phyloP scores from a whole-genome alignment of 345 rosid genomes.

The Euphorbia peplus region DNA sequence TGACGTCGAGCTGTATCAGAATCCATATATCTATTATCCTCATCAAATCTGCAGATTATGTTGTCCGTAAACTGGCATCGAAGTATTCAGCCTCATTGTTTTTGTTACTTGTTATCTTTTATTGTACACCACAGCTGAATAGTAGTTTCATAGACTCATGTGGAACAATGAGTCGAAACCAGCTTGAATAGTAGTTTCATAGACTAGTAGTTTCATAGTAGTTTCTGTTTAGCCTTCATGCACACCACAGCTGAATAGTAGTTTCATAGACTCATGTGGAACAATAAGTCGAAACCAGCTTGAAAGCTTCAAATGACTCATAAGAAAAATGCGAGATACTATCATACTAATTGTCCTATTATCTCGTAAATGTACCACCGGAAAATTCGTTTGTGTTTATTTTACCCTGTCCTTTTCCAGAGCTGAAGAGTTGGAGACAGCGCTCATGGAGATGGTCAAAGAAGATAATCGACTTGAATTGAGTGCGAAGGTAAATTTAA shows the following conservation, averaged over 20 bases:
- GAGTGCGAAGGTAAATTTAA: slow-evolving; percentile 64
- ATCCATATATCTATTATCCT: slow-evolving; percentile 4
- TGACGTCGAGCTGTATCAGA: not conserved
- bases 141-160: slow-evolving; percentile 5
- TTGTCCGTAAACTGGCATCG: not conserved
- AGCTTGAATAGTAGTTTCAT: slow-evolving; percentile 6
- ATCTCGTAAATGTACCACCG: slow-evolving; percentile 4
- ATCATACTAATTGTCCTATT: not conserved
- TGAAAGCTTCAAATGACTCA: slow-evolving; percentile 18
- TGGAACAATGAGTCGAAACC: slow-evolving; percentile 1
- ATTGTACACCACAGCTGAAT: not conserved
- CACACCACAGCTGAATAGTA: too few relatives aligned
- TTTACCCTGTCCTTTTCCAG: slow-evolving; percentile 37
- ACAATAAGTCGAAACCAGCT: slow-evolving; percentile 4
- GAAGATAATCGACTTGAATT: slow-evolving; percentile 73
- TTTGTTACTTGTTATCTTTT: not conserved
- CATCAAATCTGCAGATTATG: slow-evolving; percentile 7
- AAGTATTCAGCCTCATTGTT: not conserved
- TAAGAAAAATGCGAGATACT: slow-evolving; percentile 1
- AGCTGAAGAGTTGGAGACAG: slow-evolving; percentile 97
- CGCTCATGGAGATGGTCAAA: slow-evolving; percentile 87
- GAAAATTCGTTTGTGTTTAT: not conserved
- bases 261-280: slow-evolving; percentile 1
- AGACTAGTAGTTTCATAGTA: not conserved
- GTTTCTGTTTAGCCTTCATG: too few relatives aligned